Conservation (phyloP, 805 yeast genomes). For the Kluyveromyces aestuarii region DNA sequence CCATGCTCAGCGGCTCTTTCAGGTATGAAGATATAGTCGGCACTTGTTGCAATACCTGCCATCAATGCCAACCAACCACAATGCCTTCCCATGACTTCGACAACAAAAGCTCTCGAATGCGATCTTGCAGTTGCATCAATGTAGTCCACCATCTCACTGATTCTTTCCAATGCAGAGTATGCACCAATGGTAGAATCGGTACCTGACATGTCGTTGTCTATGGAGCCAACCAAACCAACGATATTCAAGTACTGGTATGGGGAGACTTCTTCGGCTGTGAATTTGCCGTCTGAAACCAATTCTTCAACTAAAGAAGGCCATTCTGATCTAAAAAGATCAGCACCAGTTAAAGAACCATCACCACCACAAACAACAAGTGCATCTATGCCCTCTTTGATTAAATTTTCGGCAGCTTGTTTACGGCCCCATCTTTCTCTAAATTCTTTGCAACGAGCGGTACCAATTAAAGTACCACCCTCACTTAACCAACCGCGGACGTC, state of each 20-base stretch:
- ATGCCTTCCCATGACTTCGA: slow-evolving; percentile 98
- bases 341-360: slow-evolving; percentile 97
- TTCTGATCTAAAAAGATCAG: slow-evolving; percentile 85
- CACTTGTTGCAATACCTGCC: slow-evolving; percentile 96
- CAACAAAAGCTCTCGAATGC: slow-evolving; percentile 94
- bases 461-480: slow-evolving; percentile 91
- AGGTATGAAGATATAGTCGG: slow-evolving; percentile 90
- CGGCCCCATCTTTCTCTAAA: slow-evolving; percentile 85
- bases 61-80: slow-evolving; percentile 98
- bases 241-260: slow-evolving; percentile 68
- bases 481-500: slow-evolving; percentile 92
- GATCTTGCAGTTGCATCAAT: slow-evolving; percentile 97
- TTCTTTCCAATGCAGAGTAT: slow-evolving; percentile 84
- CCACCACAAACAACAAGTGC: slow-evolving; percentile 97
- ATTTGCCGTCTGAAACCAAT: slow-evolving; percentile 43
- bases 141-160: slow-evolving; percentile 89
- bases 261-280: slow-evolving; percentile 51
- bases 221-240: slow-evolving; percentile 92
- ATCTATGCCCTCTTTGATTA: slow-evolving; percentile 83
- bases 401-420: slow-evolving; percentile 69
- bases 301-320: slow-evolving; percentile 88
- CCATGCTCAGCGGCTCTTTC: slow-evolving; percentile 76
- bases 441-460: slow-evolving; percentile 87
- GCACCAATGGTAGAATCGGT: slow-evolving; percentile 98
- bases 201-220: slow-evolving; percentile 95